A percentile compares a stretch with the other conserved stretches of the same genome.
Conservation (phyloP, 768 basidiomycete genomes). For the Epithele typhae region DNA sequence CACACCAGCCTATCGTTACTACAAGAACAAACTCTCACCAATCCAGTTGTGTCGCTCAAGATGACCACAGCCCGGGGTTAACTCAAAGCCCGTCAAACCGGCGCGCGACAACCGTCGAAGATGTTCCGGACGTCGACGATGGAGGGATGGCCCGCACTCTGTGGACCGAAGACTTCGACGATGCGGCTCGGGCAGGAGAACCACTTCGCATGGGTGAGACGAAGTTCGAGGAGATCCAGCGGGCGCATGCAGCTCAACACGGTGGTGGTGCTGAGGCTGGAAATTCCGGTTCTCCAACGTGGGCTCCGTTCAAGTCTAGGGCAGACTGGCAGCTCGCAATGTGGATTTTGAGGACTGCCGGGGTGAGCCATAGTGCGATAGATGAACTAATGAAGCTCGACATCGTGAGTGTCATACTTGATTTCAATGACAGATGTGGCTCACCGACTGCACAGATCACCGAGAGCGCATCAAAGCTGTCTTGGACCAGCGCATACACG, state of each 20-base stretch:
- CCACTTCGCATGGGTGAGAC: slow-evolving; percentile 12
- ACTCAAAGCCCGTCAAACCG: too few species aligned
- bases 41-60: too few species aligned
- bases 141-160: slow-evolving; percentile 6
- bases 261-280: slow-evolving; percentile 4
- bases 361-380: slow-evolving; percentile 23
- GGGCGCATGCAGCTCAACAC: too few species aligned
- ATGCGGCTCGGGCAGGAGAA: neutral
- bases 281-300: neutral
- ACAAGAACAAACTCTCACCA: too few species aligned
- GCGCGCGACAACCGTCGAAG: slow-evolving; percentile 8
- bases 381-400: slow-evolving; percentile 29
- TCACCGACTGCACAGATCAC: slow-evolving; percentile 18
- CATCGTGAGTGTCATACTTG: slow-evolving; percentile 28
- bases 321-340: slow-evolving; percentile 31
- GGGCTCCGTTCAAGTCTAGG: slow-evolving; percentile 27
- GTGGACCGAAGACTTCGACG: slow-evolving; percentile 10
- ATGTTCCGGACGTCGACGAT: slow-evolving; percentile 8
- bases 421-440: slow-evolving; percentile 21
- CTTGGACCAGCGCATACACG: slow-evolving; percentile 24
- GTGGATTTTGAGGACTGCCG: slow-evolving; percentile 29
- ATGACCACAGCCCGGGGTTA: too few species aligned
- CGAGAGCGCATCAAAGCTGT: slow-evolving; percentile 9
- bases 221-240: slow-evolving; percentile 14
- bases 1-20: too few species aligned